These are phyloP conservation scores for Coemansia sp. DNA, from an alignment of 192 early-diverging fungal genomes.

Conservation along the genomic window DNA sequence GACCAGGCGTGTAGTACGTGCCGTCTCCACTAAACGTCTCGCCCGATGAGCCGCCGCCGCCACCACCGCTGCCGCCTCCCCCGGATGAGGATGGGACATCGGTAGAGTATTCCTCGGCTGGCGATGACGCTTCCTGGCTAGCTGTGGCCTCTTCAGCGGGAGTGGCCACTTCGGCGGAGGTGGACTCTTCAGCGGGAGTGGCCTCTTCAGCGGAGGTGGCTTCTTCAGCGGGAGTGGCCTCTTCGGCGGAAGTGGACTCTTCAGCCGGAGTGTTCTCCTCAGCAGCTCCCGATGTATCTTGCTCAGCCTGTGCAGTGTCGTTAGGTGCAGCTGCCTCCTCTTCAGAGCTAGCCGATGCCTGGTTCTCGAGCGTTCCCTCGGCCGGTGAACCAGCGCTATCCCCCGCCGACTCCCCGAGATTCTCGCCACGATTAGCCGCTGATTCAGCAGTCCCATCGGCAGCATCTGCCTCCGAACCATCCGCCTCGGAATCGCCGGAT, in stretches of 20 bases:
- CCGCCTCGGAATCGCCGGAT: background rate
- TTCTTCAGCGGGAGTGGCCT: background rate
- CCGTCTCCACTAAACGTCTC: slow-evolving; percentile 55
- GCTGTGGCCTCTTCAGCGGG: background rate
- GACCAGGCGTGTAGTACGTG: slow-evolving; percentile 56
- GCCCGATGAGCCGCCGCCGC: slow-evolving; percentile 11
- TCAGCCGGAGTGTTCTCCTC: too few species aligned
- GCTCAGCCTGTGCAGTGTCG: background rate
- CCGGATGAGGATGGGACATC: background rate
- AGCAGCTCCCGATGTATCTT: too few species aligned
- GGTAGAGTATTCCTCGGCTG: background rate
- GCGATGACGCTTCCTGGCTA: background rate
- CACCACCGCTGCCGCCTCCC: background rate
- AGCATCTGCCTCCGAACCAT: too few species aligned
- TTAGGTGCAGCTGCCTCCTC: too few species aligned
- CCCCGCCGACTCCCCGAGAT: background rate
- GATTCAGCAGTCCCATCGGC: background rate
- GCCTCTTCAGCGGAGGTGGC: background rate
- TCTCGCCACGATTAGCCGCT: background rate
- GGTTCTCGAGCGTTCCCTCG: too few species aligned
- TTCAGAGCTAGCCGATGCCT: too few species aligned
- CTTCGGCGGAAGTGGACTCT: background rate
- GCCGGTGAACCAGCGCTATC: background rate
- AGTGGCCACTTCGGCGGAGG: background rate
- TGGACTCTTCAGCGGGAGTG: background rate